Conservation (phyloP, 139 green algal genomes). For the Tetraselmis chui region DNA sequence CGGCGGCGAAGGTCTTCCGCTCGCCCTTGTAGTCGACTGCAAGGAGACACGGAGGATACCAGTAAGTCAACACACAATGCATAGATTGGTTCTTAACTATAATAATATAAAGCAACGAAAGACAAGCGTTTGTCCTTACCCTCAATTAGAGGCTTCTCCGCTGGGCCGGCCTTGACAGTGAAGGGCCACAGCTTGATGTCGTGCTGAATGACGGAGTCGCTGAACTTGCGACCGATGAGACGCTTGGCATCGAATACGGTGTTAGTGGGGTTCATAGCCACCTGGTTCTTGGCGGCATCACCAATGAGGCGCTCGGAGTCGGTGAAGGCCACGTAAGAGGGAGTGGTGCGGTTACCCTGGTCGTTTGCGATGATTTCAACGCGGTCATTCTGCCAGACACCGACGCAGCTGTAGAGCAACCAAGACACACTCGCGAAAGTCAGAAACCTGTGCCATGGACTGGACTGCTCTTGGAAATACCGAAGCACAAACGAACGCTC, state of each 20-base stretch:
- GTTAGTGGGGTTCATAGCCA: conserved; percentile 89
- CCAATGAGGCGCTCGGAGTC: conserved; percentile 86
- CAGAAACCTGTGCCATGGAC: too few relatives aligned
- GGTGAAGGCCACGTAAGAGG: conserved; percentile 95
- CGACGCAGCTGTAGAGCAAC: conserved; percentile 54
- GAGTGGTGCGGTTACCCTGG: conserved; percentile 87
- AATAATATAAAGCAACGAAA: too few relatives aligned
- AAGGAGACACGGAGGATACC: neutral
- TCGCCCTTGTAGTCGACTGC: conserved; percentile 92
- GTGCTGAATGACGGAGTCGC: conserved; percentile 36
- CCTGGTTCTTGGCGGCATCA: conserved; percentile 90
- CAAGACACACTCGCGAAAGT: too few relatives aligned
- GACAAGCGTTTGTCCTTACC: conserved; percentile 25
- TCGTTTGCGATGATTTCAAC: conserved; percentile 95
- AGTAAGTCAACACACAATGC: too few relatives aligned
- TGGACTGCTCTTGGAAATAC: too few relatives aligned
- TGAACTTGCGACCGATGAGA: conserved; percentile 46
- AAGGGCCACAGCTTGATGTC: conserved; percentile 54
- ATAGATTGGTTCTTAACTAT: too few relatives aligned
- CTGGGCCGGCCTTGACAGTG: conserved; percentile 26
- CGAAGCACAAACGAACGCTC: too few relatives aligned
- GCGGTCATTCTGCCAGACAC: conserved; percentile 88
- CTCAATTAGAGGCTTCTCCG: conserved; percentile 82
- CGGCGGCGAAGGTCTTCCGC: conserved; percentile 82
- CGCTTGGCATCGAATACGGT: conserved; percentile 60